Conservation (phyloP, 805 yeast species). For the Teunomyces kruisii region DNA sequence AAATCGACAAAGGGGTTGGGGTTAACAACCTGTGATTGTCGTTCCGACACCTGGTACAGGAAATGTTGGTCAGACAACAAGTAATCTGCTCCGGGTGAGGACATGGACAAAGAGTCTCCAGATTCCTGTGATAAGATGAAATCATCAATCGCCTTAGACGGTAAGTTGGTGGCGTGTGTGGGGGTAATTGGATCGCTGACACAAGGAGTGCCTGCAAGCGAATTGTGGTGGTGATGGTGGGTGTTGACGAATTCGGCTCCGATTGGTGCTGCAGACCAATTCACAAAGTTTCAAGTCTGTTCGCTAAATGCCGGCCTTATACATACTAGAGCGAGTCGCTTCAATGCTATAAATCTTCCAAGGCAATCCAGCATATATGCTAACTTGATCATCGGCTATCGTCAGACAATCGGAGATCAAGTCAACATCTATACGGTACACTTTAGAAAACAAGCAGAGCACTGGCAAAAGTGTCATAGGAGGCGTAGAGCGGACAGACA, state of each 20-base stretch:
- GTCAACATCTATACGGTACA: background rate
- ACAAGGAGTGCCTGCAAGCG: background rate
- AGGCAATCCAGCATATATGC: background rate
- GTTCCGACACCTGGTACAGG: conserved; percentile 8
- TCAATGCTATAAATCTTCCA: conserved; percentile 31
- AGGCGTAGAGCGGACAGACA: background rate
- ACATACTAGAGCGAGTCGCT: conserved; percentile 22
- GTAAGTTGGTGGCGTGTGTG: conserved; percentile 2
- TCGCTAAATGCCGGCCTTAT: background rate
- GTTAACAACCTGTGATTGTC: background rate
- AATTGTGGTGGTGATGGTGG: background rate
- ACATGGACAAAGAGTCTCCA: conserved; percentile 8
- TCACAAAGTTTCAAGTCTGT: background rate
- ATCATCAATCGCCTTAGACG: conserved; percentile 6
- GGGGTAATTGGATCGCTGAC: conserved; percentile 1
- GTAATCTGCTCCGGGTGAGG: conserved; percentile 8
- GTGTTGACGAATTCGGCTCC: conserved; percentile 3
- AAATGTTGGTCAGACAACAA: conserved; percentile 6
- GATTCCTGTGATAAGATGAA: conserved; percentile 9
- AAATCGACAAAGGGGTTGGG: conserved; percentile 5
- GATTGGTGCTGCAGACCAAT: conserved; percentile 6
- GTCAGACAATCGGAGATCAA: conserved; percentile 2
- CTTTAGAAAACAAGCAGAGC: conserved; percentile 31
- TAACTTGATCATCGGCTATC: background rate
- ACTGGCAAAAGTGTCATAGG: conserved; percentile 12